These are phyloP conservation scores for Brassica incana DNA, from an alignment of 345 rosid genomes.

Conservation along the genomic window DNA sequence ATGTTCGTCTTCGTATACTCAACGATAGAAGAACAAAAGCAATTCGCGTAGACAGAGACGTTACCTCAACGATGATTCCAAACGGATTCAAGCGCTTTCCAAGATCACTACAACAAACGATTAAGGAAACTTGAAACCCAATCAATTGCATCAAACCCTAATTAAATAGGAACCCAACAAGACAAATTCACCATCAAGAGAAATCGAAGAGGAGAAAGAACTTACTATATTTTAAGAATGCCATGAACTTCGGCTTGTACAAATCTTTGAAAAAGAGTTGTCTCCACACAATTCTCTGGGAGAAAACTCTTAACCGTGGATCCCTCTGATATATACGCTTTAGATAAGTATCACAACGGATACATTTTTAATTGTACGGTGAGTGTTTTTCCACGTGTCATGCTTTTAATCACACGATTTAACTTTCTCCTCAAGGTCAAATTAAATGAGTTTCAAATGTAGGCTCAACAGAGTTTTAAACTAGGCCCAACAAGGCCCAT, in stretches of 20 bases:
- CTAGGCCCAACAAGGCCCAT: not conserved
- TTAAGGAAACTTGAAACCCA: not conserved
- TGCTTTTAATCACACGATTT: not conserved
- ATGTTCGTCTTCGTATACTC: too few species aligned
- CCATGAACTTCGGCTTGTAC: not conserved
- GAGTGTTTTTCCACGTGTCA: not conserved
- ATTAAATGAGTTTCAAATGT: not conserved
- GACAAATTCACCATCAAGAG: not conserved
- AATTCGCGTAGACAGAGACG: not conserved
- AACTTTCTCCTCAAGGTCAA: not conserved
- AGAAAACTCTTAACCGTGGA: not conserved
- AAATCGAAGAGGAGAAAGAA: not conserved
- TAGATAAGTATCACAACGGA: not conserved
- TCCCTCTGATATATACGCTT: not conserved
- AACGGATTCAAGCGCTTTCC: not conserved
- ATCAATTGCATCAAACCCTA: not conserved
- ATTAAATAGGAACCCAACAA: not conserved
- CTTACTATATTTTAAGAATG: not conserved
- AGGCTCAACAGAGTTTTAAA: not conserved
- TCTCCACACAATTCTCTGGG: too few species aligned
- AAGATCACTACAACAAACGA: not conserved
- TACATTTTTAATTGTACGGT: not conserved
- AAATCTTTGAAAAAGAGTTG: not conserved
- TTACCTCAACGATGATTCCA: not conserved
- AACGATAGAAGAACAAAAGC: too few species aligned